These are phyloP conservation scores for Murraya paniculata DNA, from an alignment of 345 rosid species.

Conservation along the genomic window DNA sequence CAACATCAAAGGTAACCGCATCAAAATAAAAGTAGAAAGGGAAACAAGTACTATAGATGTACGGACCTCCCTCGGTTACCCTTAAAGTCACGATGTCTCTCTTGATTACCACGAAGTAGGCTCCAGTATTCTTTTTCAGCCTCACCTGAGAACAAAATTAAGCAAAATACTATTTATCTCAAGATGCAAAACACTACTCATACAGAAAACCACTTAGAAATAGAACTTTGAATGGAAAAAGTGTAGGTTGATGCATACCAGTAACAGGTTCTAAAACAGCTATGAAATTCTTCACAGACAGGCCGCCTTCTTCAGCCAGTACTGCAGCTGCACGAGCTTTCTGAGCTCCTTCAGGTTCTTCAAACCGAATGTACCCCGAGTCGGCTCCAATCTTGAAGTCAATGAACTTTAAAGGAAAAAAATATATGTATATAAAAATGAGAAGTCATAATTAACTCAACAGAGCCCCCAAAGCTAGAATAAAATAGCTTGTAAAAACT, in stretches of 20 bases:
- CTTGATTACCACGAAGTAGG: conserved; percentile 57
- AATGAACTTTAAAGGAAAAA: conserved; percentile 46
- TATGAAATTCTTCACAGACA: conserved; percentile 69
- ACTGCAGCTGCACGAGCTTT: conserved; percentile 97
- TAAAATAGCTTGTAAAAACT: background rate
- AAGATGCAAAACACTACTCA: background rate
- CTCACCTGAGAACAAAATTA: conserved; percentile 45
- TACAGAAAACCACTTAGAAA: background rate
- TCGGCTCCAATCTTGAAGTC: conserved; percentile 87
- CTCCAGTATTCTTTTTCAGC: conserved; percentile 88
- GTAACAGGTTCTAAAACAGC: conserved; percentile 82
- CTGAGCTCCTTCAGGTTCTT: conserved; percentile 83
- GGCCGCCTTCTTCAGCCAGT: conserved; percentile 77
- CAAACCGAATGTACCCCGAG: conserved; percentile 78
- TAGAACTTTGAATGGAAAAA: background rate
- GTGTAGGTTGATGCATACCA: conserved; percentile 44
- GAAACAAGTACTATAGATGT: background rate
- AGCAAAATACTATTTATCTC: background rate
- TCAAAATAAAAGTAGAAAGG: background rate
- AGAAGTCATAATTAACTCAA: conserved; percentile 16
- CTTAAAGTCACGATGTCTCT: conserved; percentile 39
- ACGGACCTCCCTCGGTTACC: conserved; percentile 76
- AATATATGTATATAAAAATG: background rate
- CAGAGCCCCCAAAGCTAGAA: background rate
- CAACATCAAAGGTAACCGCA: background rate